Evolutionary conservation across 495 filamentous ascomycete genomes (phyloP).

Genomic region (Tuber borchii): DNA sequence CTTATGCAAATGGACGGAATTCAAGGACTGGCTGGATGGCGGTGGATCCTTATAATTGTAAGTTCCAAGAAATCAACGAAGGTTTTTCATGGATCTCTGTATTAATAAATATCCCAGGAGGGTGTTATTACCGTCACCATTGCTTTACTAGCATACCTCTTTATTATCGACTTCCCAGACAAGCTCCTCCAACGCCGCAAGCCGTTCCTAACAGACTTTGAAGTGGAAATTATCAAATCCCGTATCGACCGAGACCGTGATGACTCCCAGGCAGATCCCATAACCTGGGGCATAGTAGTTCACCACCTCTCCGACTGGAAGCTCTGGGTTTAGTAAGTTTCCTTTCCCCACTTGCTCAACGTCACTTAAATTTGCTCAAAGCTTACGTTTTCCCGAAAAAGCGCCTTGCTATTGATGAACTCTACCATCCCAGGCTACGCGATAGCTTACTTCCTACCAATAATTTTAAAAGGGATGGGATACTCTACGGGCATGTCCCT

Average conservation of each 20-base stretch:
- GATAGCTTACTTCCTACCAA: constrained; percentile 51
- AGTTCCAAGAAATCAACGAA: neutral
- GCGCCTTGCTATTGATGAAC: constrained; percentile 48
- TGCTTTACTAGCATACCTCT: constrained; percentile 45
- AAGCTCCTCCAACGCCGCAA: constrained; percentile 44
- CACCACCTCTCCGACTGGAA: constrained; percentile 44
- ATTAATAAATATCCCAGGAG: constrained; percentile 41
- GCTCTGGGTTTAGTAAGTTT: constrained; percentile 44
- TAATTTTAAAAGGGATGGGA: constrained; percentile 51
- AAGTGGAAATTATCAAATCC: constrained; percentile 50
- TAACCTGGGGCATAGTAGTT: constrained; percentile 42
- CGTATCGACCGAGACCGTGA: constrained; percentile 54
- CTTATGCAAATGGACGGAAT: constrained; percentile 66
- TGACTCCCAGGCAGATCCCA: constrained; percentile 44
- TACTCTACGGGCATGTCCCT: constrained; percentile 46
- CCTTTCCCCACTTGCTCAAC: neutral
- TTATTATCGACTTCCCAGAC: constrained; percentile 57
- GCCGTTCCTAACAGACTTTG: constrained; percentile 48
- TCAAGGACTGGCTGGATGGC: constrained; percentile 59
- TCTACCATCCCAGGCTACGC: constrained; percentile 49
- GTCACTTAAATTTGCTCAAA: neutral
- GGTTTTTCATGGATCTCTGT: neutral
- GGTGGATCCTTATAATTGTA: constrained; percentile 68
- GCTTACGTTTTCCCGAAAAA: constrained; percentile 14
- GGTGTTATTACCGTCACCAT: constrained; percentile 44